Evolutionary conservation across 345 rosid species (phyloP), one percentile per base, ranked within the genome.

Genomic region (Murraya paniculata): DNA sequence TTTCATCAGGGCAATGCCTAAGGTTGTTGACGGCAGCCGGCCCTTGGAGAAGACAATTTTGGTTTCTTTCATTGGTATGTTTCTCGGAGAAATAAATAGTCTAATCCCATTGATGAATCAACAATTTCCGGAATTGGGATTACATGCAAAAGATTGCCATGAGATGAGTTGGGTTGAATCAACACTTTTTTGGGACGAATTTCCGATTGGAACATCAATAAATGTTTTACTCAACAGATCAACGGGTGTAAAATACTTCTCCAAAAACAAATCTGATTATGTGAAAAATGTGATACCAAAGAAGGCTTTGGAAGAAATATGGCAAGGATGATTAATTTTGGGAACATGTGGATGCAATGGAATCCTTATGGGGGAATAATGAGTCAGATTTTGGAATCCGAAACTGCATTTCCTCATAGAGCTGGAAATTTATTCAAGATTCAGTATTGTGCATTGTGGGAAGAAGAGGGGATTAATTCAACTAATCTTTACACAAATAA

Each of bases 261-360:
- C 89, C 88, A 90, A 90, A 67, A 94, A 88, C 33, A 91, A 90
- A 66, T 92, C 97, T 2, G 94, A 94, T 71, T 91, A 45, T 45
- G 50, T 45, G 50, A 45, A 45, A 13, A 45, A 13, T 4, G 50
- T 45, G 50, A 45, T 45, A 13, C 50, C 50, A 45, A 45, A 13
- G 50, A 45, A 45, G 18, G 50, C 18, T 45, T 45, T 45, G 50
- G 50, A 45, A 45, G 18, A 45, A 11, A 11, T 45, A 13, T 45
- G 50, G 4, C 13, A 45, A 45, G 0, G 50, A 45, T 45, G 50
- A 11, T 45, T 3, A 45, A 45, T 45, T 45, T 11, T 45, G 50
- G 50, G 50, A 45, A 45, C 50, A 45, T 45, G 50, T 45, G 50
- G 50, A 45, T 45, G 50, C 50, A 45, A 45, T 45, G 50, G 50